Conservation (phyloP, 208 protist genomes). For the Porcisia deanei region DNA sequence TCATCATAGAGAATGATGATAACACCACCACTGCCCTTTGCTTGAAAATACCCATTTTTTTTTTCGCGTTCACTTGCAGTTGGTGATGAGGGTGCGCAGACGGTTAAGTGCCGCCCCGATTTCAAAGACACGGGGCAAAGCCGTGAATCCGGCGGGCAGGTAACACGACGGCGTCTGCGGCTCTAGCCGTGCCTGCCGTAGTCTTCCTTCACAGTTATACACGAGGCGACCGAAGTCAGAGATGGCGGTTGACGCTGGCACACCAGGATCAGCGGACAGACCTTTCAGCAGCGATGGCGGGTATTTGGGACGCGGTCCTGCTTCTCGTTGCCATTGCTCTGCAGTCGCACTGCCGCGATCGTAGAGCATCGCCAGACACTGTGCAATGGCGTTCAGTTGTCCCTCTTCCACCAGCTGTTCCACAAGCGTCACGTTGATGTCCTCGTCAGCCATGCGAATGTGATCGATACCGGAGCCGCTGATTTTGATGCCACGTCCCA, state of each 20-base stretch:
- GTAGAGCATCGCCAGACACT: slow-evolving; percentile 72
- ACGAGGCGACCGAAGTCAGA: slow-evolving; percentile 25
- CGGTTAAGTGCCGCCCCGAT: slow-evolving; percentile 91
- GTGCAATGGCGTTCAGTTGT: slow-evolving; percentile 87
- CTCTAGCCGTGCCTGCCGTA: slow-evolving; percentile 58
- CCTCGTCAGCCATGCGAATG: slow-evolving; percentile 64
- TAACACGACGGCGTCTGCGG: slow-evolving; percentile 61
- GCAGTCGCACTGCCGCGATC: slow-evolving; percentile 31
- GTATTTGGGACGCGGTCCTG: slow-evolving; percentile 10
- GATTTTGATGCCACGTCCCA: slow-evolving; percentile 47
- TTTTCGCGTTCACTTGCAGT: slow-evolving; percentile 9
- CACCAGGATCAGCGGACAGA: background rate
- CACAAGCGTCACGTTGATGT: slow-evolving; percentile 73
- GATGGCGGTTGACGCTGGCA: background rate
- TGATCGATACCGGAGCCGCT: slow-evolving; percentile 38
- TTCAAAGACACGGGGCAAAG: slow-evolving; percentile 79
- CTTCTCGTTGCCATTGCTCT: slow-evolving; percentile 8
- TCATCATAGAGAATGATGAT: background rate
- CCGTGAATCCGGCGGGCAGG: slow-evolving; percentile 68
- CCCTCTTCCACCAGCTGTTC: slow-evolving; percentile 93
- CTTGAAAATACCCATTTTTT: background rate
- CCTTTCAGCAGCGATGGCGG: slow-evolving; percentile 8
- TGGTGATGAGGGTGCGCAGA: slow-evolving; percentile 63
- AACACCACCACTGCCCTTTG: background rate
- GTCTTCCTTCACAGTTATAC: slow-evolving; percentile 38